Percentiles rank a stretch among this genome's conserved stretches.
phyloP scores from a whole-genome alignment of 208 protist genomes.

The Naegleria gruberi region DNA sequence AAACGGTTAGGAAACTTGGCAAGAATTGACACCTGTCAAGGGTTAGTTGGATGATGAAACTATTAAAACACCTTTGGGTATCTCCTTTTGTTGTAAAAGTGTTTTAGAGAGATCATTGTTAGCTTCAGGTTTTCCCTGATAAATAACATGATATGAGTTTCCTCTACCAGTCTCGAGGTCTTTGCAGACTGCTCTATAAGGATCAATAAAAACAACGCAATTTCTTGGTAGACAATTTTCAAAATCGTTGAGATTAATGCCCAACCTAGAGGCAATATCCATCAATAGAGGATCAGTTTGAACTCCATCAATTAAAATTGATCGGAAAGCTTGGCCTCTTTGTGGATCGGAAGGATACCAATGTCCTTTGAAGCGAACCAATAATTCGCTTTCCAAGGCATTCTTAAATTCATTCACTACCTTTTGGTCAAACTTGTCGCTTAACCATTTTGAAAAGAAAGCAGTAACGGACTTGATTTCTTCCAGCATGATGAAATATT shows the following conservation, averaged over 20 bases:
- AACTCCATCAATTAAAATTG: not conserved
- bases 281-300: constrained; percentile 10
- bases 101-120: not conserved
- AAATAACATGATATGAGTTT: not conserved
- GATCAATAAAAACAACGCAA: not conserved
- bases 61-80: not conserved
- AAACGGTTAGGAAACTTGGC: not conserved
- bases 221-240: not conserved
- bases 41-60: not conserved
- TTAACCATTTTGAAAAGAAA: not conserved
- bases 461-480: not conserved
- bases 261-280: not conserved
- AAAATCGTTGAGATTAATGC: not conserved
- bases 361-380: not conserved
- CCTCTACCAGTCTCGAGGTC: not conserved
- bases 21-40: not conserved
- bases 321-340: not conserved
- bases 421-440: not conserved
- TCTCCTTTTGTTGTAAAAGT: not conserved
- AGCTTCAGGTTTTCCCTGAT: not conserved
- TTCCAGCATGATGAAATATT: not conserved
- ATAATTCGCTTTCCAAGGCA: not conserved
- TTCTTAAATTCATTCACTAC: not conserved
- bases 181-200: not conserved
- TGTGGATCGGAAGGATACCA: not conserved